Conservation (phyloP, 345 rosid genomes). For the Salix viminalis region DNA sequence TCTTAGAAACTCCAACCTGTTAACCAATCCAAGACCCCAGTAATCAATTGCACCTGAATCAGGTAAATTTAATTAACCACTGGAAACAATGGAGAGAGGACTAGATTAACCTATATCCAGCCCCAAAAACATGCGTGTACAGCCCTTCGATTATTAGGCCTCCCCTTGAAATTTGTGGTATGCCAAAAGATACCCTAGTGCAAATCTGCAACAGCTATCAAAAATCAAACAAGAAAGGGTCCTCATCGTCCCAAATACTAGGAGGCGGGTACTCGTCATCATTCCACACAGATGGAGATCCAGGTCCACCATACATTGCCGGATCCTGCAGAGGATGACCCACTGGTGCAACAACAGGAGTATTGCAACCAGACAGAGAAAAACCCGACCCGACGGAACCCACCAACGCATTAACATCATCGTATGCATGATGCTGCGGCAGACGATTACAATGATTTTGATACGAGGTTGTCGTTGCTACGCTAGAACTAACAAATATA, state of each 20-base stretch:
- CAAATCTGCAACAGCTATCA: conserved; percentile 18
- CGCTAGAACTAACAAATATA: neutral
- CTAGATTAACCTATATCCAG: neutral
- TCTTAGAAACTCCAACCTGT: neutral
- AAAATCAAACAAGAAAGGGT: conserved; percentile 54
- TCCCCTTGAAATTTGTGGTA: neutral
- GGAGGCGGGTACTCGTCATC: conserved; percentile 56
- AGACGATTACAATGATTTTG: conserved; percentile 14
- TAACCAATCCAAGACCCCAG: neutral
- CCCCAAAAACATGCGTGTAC: neutral
- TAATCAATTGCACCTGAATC: neutral
- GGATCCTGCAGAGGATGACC: conserved; percentile 33
- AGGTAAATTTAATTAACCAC: neutral
- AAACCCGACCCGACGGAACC: conserved; percentile 48
- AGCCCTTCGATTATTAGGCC: neutral
- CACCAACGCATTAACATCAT: conserved; percentile 23
- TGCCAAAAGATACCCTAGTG: neutral
- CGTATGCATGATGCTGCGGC: neutral
- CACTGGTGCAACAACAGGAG: conserved; percentile 34
- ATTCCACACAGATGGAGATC: conserved; percentile 53
- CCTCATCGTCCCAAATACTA: conserved; percentile 57
- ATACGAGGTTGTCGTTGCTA: conserved; percentile 17
- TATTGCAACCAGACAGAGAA: conserved; percentile 24
- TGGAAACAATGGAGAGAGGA: neutral
- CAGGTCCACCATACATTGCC: conserved; percentile 35